Percentiles rank a stretch among this genome's conserved stretches.
phyloP scores from a whole-genome alignment of 305 asterid species.

The Caryopteris hybrid region DNA sequence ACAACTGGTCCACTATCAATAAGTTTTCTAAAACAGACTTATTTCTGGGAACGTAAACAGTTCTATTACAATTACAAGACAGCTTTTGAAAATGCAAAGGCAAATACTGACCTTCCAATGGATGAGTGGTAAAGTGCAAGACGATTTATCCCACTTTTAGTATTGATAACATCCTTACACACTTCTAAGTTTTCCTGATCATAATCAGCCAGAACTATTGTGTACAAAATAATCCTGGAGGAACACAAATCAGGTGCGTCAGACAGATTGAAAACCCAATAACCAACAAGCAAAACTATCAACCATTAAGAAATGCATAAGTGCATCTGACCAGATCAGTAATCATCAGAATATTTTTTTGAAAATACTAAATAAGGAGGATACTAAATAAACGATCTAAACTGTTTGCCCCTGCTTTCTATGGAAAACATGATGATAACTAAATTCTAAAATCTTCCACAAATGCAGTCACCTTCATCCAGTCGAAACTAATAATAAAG shows the following conservation, averaged over 20 bases:
- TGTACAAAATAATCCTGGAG: slow-evolving; percentile 76
- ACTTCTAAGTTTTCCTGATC: slow-evolving; percentile 57
- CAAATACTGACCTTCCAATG: slow-evolving; percentile 68
- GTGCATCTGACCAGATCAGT: not conserved
- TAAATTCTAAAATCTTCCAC: not conserved
- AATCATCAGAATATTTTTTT: not conserved
- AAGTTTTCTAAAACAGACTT: not conserved
- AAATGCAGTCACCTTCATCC: not conserved
- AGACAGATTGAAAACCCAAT: slow-evolving; percentile 12
- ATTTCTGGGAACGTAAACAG: not conserved
- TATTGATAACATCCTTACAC: slow-evolving; percentile 53
- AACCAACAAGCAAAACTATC: not conserved
- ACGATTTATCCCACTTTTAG: slow-evolving; percentile 62
- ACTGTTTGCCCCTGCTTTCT: no score
- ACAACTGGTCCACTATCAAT: not conserved
- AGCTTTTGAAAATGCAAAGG: slow-evolving; percentile 7
- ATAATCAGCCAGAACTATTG: slow-evolving; percentile 70
- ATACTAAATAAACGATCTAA: not conserved
- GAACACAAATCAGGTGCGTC: slow-evolving; percentile 3
- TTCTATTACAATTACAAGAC: slow-evolving; percentile 1
- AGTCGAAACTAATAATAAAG: not conserved
- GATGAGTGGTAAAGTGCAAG: slow-evolving; percentile 80
- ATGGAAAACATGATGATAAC: not conserved
- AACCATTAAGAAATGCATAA: not conserved
- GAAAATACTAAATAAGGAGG: not conserved